Base-by-base conservation (phyloP, 345 rosid genomes). In the Melastoma malabathricum region DNA sequence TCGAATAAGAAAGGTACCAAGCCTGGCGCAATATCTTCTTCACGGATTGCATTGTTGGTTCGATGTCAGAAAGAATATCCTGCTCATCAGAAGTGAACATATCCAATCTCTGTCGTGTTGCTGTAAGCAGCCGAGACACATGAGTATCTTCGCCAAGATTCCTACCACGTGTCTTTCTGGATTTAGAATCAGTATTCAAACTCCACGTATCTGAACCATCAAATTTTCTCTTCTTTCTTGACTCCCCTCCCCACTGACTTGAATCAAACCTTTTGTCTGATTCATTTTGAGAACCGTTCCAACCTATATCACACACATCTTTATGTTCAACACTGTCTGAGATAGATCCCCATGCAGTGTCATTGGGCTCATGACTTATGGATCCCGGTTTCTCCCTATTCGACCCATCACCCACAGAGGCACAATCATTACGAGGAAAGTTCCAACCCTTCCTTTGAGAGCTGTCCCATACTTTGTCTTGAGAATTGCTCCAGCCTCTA, bases 71-170 rank as follows among this genome's bases (percentile, higher is more conserved):
- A 18, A 92, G 80, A 50, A 87, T 77, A 25, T 76, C 83, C 55
- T 82, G 94, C 61, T 92, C 97, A 61, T 84, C 86, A 12, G 95
- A 72, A 41, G 88, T 83, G 63, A 92, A 92, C 58, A 78, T 62
- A 51, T 92, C 98, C 17, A 87, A 41, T 55, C 84, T 78, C 44
- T 81, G 95, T 50, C 90, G 58, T 2, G 90, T 83, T 3, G 39
- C 68, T 10, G 97, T 82, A 17, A 47, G 75, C 65, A 82, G 54
- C 1, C 67, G 68, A 51, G 62, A 69, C 13, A 50, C 49, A 48
- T 31, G 23, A 43, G 78, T 55, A 44, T 78, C 72, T 44, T 60
- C 72, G 43, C 57, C 52, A 17, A 17, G 31, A 27, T 27, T 46
- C 48, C 43, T 46, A 56, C 75, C 75, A 54, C 80, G 66, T 31